Base-by-base conservation (phyloP, 257 asterid species). In the Ilex aquifolium region DNA sequence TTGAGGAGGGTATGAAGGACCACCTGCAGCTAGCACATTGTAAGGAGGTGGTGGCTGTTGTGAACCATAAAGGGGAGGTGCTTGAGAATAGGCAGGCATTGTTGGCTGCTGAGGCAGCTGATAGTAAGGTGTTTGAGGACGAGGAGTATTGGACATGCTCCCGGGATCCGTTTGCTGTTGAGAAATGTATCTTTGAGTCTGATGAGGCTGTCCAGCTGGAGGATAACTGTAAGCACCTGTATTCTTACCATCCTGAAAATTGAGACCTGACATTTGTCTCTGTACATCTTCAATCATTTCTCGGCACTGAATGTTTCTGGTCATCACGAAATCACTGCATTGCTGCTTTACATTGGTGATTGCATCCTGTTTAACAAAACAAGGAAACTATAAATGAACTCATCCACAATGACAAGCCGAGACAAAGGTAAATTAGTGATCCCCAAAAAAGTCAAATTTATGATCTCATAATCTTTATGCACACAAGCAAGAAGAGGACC, bases 261-360 rank as follows among this genome's bases (percentile, higher is more conserved):
- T 85, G 60, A 89, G 90, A 59, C 98, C 95, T 3, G 97, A 72
- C 61, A 88, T 74, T 65, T 88, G 84, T 81, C 91, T 85, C 80
- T 89, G 99, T 54, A 87, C 95, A 49, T 81, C 95, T 32, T 87
- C 99, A 11, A 89, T 82, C 99, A 92, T 89, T 64, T 92, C 99
- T 0, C 86, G 91, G 81, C 99, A 92, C 77, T 92, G 97, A 69
- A 92, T 87, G 65, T 76, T 85, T 78, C 99, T 75, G 10, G 97
- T 89, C 91, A 86, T 87, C 81, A 87, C 89, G 57, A 82, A 92
- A 78, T 89, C 99, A 71, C 91, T 82, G 84, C 97, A 84, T 74
- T 87, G 99, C 61, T 92, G 97, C 87, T 89, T 92, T 56, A 89
- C 87, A 21, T 74, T 81, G 44, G 83, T 83, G 51, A 92, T 85